A percentile compares a stretch with the other conserved stretches of the same genome.
These are phyloP conservation scores for Botryotinia calthae DNA, from an alignment of 2,329 filamentous ascomycete genomes.

Conservation along the genomic window DNA sequence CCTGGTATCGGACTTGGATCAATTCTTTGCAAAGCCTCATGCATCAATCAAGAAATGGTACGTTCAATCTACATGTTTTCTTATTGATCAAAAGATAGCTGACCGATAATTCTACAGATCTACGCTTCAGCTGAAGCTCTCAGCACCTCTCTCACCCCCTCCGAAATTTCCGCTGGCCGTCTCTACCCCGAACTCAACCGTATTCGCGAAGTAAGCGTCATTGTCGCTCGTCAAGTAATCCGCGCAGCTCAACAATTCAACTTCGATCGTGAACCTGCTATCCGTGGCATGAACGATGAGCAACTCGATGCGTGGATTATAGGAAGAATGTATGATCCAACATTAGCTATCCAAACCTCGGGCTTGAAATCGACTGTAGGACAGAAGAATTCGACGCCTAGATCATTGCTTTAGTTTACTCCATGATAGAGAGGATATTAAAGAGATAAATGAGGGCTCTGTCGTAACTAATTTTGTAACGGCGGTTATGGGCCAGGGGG, in stretches of 20 bases:
- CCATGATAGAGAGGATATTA: background rate
- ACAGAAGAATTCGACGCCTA: conserved; percentile 11
- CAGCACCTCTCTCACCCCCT: conserved; percentile 66
- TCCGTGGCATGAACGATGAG: conserved; percentile 49
- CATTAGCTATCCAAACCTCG: conserved; percentile 1
- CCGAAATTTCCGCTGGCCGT: conserved; percentile 53
- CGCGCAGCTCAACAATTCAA: conserved; percentile 65
- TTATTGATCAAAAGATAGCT: conserved; percentile 43
- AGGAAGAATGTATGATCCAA: conserved; percentile 73
- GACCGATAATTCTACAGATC: conserved; percentile 56
- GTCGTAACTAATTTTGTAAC: background rate
- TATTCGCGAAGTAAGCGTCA: conserved; percentile 72
- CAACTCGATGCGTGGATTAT: conserved; percentile 62
- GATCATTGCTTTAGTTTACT: conserved; percentile 12
- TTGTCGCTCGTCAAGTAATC: conserved; percentile 74
- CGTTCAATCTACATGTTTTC: background rate
- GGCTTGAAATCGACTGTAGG: background rate
- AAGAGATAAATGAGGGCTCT: conserved; percentile 5
- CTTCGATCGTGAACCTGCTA: conserved; percentile 60
- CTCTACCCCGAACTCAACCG: conserved; percentile 73
- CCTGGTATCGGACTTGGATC: conserved; percentile 80
- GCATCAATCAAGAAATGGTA: conserved; percentile 46
- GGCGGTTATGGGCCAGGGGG: background rate
- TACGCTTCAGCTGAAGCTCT: conserved; percentile 74
- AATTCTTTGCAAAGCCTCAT: conserved; percentile 65